Percentiles rank a stretch among this genome's conserved stretches.
phyloP scores from a whole-genome alignment of 768 basidiomycete species.

The Agrocybe pediades region DNA sequence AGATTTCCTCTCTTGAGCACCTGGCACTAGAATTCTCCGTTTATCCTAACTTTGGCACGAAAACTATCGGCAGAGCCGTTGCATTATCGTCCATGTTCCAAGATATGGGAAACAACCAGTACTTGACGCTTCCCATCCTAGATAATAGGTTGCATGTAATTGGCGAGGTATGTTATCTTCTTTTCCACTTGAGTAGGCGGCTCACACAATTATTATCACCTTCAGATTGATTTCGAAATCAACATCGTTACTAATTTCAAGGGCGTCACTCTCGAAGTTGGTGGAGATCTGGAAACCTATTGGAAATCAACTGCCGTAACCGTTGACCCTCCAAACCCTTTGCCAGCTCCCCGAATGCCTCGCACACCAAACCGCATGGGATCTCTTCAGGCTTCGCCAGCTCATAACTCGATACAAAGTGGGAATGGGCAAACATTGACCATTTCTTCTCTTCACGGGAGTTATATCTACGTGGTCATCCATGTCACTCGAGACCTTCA shows the following conservation, averaged over 20 bases:
- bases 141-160: constrained; percentile 93
- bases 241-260: constrained; percentile 88
- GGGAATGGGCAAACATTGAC: constrained; percentile 61
- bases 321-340: constrained; percentile 43
- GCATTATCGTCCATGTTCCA: constrained; percentile 76
- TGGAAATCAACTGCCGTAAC: constrained; percentile 85
- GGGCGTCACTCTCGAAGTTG: constrained; percentile 91
- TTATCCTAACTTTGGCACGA: constrained; percentile 97
- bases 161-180: constrained; percentile 68
- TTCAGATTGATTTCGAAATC: constrained; percentile 84
- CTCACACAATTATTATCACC: constrained; percentile 4
- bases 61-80: constrained; percentile 92
- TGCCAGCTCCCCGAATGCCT: constrained; percentile 36
- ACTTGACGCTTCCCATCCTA: constrained; percentile 75
- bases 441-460: constrained; percentile 88
- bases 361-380: constrained; percentile 48
- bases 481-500: constrained; percentile 92
- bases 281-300: constrained; percentile 95
- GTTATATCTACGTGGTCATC: constrained; percentile 81
- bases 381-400: constrained; percentile 71
- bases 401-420: constrained; percentile 48
- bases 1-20: constrained; percentile 70
- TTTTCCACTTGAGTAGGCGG: not conserved
- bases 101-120: constrained; percentile 52
- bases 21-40: constrained; percentile 90